These are phyloP conservation scores for Melaleuca quinquenervia DNA, from an alignment of 345 rosid species.

Conservation along the genomic window DNA sequence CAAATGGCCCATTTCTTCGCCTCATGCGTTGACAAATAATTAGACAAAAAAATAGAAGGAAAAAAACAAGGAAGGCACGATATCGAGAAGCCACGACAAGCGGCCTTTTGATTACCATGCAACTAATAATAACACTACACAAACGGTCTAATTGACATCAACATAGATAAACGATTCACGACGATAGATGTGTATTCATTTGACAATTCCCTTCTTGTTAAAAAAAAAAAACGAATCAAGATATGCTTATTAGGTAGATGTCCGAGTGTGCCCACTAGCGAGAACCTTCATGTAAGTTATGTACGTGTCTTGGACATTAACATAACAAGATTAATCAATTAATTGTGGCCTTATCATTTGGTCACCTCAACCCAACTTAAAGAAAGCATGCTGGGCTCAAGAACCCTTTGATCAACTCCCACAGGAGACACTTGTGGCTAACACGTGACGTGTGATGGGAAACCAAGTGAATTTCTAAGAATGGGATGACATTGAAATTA, in stretches of 20 bases:
- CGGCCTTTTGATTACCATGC: too few species aligned
- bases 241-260: neutral
- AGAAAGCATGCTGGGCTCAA: neutral
- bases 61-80: neutral
- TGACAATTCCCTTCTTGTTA: neutral
- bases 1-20: neutral
- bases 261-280: neutral
- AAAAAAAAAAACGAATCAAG: neutral
- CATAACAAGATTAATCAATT: neutral
- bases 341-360: neutral
- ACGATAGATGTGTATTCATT: rapidly evolving
- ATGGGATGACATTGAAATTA: neutral
- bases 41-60: neutral
- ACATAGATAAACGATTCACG: neutral
- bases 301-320: neutral
- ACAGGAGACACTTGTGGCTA: neutral
- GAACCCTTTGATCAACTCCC: neutral
- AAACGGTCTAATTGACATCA: neutral
- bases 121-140: neutral
- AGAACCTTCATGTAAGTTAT: neutral
- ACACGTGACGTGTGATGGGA: neutral
- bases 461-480: neutral
- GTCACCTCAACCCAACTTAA: neutral
- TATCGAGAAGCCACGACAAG: neutral
- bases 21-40: neutral